Conservation (phyloP, 2,329 filamentous ascomycete species). For the Akanthomyces dipterigenus region DNA sequence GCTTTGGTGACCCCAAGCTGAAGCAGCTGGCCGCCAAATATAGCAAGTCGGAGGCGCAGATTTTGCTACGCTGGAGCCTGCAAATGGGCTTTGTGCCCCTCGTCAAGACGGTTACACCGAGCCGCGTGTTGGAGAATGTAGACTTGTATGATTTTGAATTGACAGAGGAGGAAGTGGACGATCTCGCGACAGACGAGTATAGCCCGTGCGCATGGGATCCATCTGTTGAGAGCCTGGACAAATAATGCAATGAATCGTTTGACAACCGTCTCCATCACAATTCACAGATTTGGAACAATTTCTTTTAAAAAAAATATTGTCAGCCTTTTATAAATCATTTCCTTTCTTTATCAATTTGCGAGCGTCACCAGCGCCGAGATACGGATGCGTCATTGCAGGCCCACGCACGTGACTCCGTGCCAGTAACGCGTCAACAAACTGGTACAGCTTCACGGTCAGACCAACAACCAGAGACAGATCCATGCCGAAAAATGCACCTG, state of each 20-base stretch:
- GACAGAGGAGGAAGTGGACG: constrained; percentile 43
- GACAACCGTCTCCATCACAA: too few relatives aligned
- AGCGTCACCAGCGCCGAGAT: too few relatives aligned
- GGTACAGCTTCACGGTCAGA: neutral
- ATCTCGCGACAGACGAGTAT: constrained; percentile 45
- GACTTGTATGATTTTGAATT: constrained; percentile 50
- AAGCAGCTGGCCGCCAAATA: constrained; percentile 63
- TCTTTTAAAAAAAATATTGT: too few relatives aligned
- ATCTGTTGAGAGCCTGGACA: constrained; percentile 39
- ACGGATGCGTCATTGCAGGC: neutral
- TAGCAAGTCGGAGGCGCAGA: constrained; percentile 65
- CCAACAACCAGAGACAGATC: neutral
- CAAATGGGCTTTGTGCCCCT: constrained; percentile 70
- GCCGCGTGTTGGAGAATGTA: constrained; percentile 59
- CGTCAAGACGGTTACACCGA: constrained; percentile 65
- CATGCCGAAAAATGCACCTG: neutral
- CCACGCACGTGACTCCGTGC: constrained; percentile 14
- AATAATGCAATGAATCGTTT: constrained; percentile 16
- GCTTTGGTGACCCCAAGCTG: constrained; percentile 62
- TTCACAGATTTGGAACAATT: too few relatives aligned
- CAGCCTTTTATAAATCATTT: too few relatives aligned
- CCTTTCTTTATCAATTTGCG: too few relatives aligned
- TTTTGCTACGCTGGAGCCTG: constrained; percentile 74
- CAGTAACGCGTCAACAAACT: constrained; percentile 8
- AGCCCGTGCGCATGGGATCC: constrained; percentile 53